phyloP scores from a whole-genome alignment of 2,329 filamentous ascomycete species.

The Neofusicoccum cordaticola region DNA sequence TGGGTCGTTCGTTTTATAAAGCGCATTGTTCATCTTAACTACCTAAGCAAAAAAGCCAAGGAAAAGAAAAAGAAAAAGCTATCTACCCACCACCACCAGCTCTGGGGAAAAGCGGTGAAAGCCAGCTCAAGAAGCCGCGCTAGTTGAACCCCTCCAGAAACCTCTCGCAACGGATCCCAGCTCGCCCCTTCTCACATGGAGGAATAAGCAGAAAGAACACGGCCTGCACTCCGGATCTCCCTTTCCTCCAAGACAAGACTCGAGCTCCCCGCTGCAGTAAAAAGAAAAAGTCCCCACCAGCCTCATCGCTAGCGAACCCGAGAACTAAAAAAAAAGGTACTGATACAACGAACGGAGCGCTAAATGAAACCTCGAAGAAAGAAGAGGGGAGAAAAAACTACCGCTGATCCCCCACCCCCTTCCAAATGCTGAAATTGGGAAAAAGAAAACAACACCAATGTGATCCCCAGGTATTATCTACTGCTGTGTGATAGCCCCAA shows the following conservation, averaged over 20 bases:
- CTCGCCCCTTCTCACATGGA: too few relatives aligned
- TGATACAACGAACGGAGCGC: too few relatives aligned
- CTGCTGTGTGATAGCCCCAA: not conserved
- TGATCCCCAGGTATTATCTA: constrained; percentile 2
- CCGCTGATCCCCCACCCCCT: not conserved
- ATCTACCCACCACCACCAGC: not conserved
- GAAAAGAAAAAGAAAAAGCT: not conserved
- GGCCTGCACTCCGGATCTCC: not conserved
- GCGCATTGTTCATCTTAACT: not conserved
- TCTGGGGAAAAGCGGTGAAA: not conserved
- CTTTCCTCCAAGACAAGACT: too few relatives aligned
- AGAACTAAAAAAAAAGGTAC: too few relatives aligned
- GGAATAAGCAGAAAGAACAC: not conserved
- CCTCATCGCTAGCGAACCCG: not conserved
- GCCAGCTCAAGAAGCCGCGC: not conserved
- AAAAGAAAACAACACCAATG: not conserved
- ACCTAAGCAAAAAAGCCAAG: not conserved
- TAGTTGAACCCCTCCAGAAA: too few relatives aligned
- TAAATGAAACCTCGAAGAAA: not conserved
- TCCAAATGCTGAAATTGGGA: not conserved
- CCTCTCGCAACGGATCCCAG: too few relatives aligned
- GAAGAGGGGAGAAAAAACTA: not conserved
- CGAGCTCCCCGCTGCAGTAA: too few relatives aligned
- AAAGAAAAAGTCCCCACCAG: not conserved
- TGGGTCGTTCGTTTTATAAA: not conserved